These are phyloP conservation scores for Plasmopara viticola DNA, from an alignment of 352 stramenopile genomes.

Conservation along the genomic window DNA sequence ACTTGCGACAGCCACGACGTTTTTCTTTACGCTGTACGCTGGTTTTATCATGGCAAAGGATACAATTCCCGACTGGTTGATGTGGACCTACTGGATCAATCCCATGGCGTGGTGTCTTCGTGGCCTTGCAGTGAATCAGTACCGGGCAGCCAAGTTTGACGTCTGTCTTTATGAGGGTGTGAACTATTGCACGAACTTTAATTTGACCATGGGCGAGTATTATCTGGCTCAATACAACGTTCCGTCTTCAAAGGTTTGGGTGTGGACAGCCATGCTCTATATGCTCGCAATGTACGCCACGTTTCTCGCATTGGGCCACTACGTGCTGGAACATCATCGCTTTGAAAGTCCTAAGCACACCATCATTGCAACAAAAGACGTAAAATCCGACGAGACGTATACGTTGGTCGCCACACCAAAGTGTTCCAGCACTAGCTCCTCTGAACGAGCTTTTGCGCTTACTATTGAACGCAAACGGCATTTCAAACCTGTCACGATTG, in stretches of 20 bases:
- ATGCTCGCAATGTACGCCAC: slow-evolving; percentile 21
- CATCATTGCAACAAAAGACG: slow-evolving; percentile 20
- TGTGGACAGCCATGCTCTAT: slow-evolving; percentile 31
- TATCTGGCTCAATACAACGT: slow-evolving; percentile 27
- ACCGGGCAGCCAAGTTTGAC: slow-evolving; percentile 15
- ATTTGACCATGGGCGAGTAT: slow-evolving; percentile 31
- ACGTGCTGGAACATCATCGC: slow-evolving; percentile 28
- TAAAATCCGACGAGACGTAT: slow-evolving; percentile 15
- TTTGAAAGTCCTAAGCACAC: slow-evolving; percentile 22
- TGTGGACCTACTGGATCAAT: slow-evolving; percentile 65
- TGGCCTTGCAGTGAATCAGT: slow-evolving; percentile 24
- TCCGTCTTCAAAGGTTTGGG: slow-evolving; percentile 21
- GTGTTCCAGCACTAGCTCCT: slow-evolving; percentile 6
- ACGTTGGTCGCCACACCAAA: slow-evolving; percentile 17
- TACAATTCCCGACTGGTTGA: slow-evolving; percentile 37
- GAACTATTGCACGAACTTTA: slow-evolving; percentile 23
- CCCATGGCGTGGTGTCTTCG: slow-evolving; percentile 47
- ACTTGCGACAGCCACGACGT: slow-evolving; percentile 32
- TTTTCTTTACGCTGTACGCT: slow-evolving; percentile 48
- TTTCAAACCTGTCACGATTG: slow-evolving; percentile 32
- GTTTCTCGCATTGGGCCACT: slow-evolving; percentile 23
- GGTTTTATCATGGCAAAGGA: slow-evolving; percentile 45
- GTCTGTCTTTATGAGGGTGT: slow-evolving; percentile 22
- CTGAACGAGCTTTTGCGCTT: slow-evolving; percentile 10
- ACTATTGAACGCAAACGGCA: slow-evolving; percentile 21